phyloP scores from a whole-genome alignment of 1,284 basidiomycete species.

The Cryptococcus hybrid region DNA sequence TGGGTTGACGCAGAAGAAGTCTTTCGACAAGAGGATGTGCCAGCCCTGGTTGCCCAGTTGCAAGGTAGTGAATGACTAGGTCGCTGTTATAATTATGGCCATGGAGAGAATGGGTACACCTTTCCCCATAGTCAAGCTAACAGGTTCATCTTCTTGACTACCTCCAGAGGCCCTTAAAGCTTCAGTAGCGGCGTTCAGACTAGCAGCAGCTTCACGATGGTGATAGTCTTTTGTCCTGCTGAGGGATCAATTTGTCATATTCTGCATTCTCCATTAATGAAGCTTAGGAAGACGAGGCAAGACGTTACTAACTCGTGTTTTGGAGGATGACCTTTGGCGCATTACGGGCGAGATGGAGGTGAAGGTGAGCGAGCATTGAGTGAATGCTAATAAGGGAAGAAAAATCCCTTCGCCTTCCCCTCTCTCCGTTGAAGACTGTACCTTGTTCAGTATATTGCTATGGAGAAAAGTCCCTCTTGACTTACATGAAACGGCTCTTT shows the following conservation, averaged over 20 bases:
- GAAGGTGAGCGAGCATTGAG: conserved; percentile 76
- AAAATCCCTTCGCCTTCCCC: conserved; percentile 48
- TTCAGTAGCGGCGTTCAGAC: conserved; percentile 69
- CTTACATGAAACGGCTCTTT: conserved; percentile 46
- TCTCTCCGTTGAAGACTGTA: conserved; percentile 29
- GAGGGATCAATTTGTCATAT: conserved; percentile 64
- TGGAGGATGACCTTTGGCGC: conserved; percentile 75
- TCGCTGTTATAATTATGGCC: background rate
- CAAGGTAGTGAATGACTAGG: conserved; percentile 75
- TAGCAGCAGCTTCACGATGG: conserved; percentile 64
- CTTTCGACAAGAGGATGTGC: conserved; percentile 75
- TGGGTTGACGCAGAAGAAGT: conserved; percentile 74
- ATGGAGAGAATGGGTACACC: conserved; percentile 9
- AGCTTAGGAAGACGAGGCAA: conserved; percentile 11
- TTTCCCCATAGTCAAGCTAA: conserved; percentile 35
- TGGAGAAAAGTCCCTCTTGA: background rate
- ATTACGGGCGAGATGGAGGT: conserved; percentile 69
- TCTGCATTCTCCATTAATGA: conserved; percentile 51
- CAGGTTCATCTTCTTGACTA: conserved; percentile 36
- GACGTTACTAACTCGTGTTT: conserved; percentile 63
- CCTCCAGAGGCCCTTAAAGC: conserved; percentile 54
- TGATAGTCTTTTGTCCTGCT: conserved; percentile 63
- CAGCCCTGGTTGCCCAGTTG: conserved; percentile 71
- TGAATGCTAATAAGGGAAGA: conserved; percentile 59
- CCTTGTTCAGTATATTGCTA: background rate